Conservation (phyloP, 2,329 filamentous ascomycete species). For the Neospermospora avenae region DNA sequence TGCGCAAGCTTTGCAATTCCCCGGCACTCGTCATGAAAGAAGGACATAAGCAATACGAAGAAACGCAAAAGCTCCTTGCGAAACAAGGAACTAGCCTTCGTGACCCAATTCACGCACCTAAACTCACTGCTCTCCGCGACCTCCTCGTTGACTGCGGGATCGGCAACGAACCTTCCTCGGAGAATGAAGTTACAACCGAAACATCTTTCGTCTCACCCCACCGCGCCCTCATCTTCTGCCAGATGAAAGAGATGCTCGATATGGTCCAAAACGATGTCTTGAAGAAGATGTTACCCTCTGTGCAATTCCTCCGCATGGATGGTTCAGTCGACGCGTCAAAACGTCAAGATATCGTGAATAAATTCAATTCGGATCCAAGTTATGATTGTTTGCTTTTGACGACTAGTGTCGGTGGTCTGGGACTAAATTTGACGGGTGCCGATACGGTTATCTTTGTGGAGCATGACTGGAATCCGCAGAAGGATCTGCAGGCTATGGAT, state of each 20-base stretch:
- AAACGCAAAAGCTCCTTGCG: conserved; percentile 76
- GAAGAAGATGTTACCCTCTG: conserved; percentile 83
- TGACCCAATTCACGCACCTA: conserved; percentile 85
- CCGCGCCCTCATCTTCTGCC: conserved; percentile 93
- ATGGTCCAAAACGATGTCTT: conserved; percentile 96
- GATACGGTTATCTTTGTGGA: conserved; percentile 99
- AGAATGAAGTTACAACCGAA: conserved; percentile 54
- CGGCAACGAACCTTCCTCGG: conserved; percentile 58
- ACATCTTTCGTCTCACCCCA: conserved; percentile 90
- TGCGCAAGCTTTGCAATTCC: conserved; percentile 98
- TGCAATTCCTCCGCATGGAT: conserved; percentile 92
- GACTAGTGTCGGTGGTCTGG: conserved; percentile 90
- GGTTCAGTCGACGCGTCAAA: conserved; percentile 89
- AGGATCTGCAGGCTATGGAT: conserved; percentile 98
- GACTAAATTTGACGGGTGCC: conserved; percentile 91
- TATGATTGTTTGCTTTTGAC: conserved; percentile 94
- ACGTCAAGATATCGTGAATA: conserved; percentile 96
- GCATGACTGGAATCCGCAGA: conserved; percentile 99
- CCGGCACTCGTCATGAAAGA: conserved; percentile 95
- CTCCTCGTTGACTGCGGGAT: conserved; percentile 98
- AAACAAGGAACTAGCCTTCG: conserved; percentile 78
- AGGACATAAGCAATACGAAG: conserved; percentile 83
- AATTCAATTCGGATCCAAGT: conserved; percentile 95
- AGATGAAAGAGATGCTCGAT: conserved; percentile 99
- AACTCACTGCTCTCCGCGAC: conserved; percentile 85